Percentiles rank a stretch among this genome's conserved stretches.
Evolutionary conservation across 2,329 filamentous ascomycete species (phyloP).

Genomic region (Cordyceps pruinosa): DNA sequence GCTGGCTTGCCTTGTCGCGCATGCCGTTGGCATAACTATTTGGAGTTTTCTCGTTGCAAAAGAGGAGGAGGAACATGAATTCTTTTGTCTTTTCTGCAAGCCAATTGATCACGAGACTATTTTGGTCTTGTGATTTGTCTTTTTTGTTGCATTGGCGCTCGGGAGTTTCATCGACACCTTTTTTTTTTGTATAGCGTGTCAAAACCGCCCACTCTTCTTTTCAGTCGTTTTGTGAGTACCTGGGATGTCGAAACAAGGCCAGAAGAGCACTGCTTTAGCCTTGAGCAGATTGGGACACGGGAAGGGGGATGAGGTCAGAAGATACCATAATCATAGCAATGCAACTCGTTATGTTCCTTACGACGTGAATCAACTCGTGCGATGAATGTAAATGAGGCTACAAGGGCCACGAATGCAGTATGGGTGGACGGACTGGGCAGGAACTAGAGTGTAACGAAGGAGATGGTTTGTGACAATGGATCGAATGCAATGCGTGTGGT

Average conservation of each 20-base stretch:
- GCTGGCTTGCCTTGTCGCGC: neutral
- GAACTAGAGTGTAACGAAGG: too few relatives aligned
- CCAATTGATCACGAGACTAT: neutral
- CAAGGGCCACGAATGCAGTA: too few relatives aligned
- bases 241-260: neutral
- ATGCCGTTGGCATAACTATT: neutral
- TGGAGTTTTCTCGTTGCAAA: neutral
- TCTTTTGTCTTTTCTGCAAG: neutral
- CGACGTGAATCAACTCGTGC: too few relatives aligned
- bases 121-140: neutral
- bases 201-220: neutral
- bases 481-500: too few relatives aligned
- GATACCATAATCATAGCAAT: slow-evolving; percentile 10
- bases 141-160: slow-evolving; percentile 7
- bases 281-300: neutral
- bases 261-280: neutral
- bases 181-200: slow-evolving; percentile 9
- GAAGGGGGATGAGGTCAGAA: neutral
- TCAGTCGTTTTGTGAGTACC: neutral
- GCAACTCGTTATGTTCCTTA: slow-evolving; percentile 1
- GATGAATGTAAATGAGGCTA: too few relatives aligned
- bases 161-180: neutral
- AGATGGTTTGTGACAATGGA: too few relatives aligned
- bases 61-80: neutral
- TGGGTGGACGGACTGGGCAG: too few relatives aligned